These are phyloP conservation scores for Ochromonas danica DNA, from an alignment of 108 stramenopile species.

Conservation along the genomic window DNA sequence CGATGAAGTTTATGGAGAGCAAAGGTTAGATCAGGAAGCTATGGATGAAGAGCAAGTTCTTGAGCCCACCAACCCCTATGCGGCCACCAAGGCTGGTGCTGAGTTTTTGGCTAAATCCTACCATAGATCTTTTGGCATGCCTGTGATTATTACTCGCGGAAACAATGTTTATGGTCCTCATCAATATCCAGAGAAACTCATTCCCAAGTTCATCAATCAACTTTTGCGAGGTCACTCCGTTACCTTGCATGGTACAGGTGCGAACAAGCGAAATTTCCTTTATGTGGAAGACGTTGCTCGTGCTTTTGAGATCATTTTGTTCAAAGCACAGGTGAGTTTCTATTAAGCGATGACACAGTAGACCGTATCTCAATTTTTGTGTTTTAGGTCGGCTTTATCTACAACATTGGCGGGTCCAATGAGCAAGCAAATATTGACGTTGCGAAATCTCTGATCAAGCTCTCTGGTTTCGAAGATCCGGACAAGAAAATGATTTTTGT, in stretches of 20 bases:
- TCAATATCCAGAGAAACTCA: conserved; percentile 98
- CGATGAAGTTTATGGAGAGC: conserved; percentile 98
- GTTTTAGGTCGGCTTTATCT: conserved; percentile 85
- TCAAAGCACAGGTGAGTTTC: conserved; percentile 80
- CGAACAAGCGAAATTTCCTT: conserved; percentile 92
- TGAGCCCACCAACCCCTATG: conserved; percentile 94
- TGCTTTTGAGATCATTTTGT: conserved; percentile 91
- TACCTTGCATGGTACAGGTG: conserved; percentile 93
- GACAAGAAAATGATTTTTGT: conserved; percentile 77
- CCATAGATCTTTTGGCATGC: conserved; percentile 81
- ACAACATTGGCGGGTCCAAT: conserved; percentile 95
- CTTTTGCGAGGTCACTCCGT: conserved; percentile 76
- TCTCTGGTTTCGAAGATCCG: conserved; percentile 67
- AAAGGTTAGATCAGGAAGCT: conserved; percentile 77
- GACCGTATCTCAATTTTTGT: no score
- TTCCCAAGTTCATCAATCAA: conserved; percentile 98
- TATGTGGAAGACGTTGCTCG: conserved; percentile 92
- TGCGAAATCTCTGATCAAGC: conserved; percentile 73
- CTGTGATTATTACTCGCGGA: conserved; percentile 87
- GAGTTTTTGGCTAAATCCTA: conserved; percentile 91
- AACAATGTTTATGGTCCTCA: conserved; percentile 99
- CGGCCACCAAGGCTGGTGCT: conserved; percentile 98
- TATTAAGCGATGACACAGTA: no score
- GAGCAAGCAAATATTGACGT: conserved; percentile 82
- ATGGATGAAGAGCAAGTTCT: conserved; percentile 88